A percentile compares a stretch with the other conserved stretches of the same genome.
Evolutionary conservation across 1,284 basidiomycete genomes (phyloP).

Genomic region (Tylopilus sp.): DNA sequence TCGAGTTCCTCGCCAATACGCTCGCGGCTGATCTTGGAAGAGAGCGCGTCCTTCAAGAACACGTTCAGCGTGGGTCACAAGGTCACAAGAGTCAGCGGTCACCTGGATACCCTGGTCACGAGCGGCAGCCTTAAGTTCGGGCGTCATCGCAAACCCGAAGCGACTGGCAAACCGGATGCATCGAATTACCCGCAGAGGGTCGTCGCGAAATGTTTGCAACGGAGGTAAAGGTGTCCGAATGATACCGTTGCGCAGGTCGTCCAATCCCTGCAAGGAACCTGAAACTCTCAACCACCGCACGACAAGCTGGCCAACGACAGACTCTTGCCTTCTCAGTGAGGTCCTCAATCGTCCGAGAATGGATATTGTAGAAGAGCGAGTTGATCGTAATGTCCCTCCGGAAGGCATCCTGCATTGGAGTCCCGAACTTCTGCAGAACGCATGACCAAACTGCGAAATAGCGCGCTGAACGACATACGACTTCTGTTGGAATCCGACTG

Average conservation of each 20-base stretch:
- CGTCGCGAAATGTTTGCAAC: conserved; percentile 87
- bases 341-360: conserved; percentile 88
- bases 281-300: conserved; percentile 1
- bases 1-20: conserved; percentile 87
- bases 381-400: conserved; percentile 96
- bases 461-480: conserved; percentile 52
- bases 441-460: conserved; percentile 1
- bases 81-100: conserved; percentile 11
- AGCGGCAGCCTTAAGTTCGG: conserved; percentile 68
- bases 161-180: conserved; percentile 91
- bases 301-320: neutral
- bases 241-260: conserved; percentile 77
- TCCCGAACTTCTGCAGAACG: conserved; percentile 78
- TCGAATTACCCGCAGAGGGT: conserved; percentile 89
- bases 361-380: conserved; percentile 94
- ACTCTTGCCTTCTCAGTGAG: conserved; percentile 71
- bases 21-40: conserved; percentile 82
- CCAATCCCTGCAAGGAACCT: conserved; percentile 60
- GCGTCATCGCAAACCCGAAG: conserved; percentile 81
- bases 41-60: conserved; percentile 59
- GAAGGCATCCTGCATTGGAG: conserved; percentile 88
- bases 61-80: neutral
- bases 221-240: conserved; percentile 91
- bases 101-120: conserved; percentile 73
- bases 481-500: conserved; percentile 86